Evolutionary conservation across 2,329 filamentous ascomycete species (phyloP).

Genomic region (Talaromyces sp.): DNA sequence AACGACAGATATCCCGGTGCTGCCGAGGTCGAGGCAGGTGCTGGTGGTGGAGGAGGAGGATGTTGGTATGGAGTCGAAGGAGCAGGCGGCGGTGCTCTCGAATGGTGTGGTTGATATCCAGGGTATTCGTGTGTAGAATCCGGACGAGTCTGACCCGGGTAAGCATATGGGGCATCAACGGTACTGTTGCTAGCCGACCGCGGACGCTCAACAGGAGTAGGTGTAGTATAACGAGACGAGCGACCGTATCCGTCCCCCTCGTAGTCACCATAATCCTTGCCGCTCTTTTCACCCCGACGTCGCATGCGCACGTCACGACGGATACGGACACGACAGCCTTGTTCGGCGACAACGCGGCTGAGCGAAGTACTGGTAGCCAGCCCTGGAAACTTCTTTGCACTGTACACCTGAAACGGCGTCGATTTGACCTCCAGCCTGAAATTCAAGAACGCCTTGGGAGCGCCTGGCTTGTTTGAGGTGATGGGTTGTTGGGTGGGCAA

Average conservation of each 20-base stretch:
- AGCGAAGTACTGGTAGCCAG: slow-evolving; percentile 83
- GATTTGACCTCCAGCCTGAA: slow-evolving; percentile 91
- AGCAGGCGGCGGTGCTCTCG: slow-evolving; percentile 30
- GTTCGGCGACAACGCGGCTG: slow-evolving; percentile 89
- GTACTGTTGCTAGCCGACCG: slow-evolving; percentile 61
- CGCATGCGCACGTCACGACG: slow-evolving; percentile 91
- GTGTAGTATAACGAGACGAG: slow-evolving; percentile 48
- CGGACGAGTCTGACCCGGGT: slow-evolving; percentile 46
- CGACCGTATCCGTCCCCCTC: slow-evolving; percentile 55
- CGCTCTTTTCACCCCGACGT: slow-evolving; percentile 70
- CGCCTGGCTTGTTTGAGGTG: slow-evolving; percentile 38
- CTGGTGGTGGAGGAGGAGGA: slow-evolving; percentile 33
- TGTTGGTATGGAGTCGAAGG: slow-evolving; percentile 29
- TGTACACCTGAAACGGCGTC: slow-evolving; percentile 80
- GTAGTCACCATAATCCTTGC: slow-evolving; percentile 67
- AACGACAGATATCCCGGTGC: slow-evolving; percentile 39
- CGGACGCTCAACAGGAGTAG: slow-evolving; percentile 54
- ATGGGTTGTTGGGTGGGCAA: slow-evolving; percentile 37
- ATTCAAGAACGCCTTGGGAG: slow-evolving; percentile 63
- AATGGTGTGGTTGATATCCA: slow-evolving; percentile 11
- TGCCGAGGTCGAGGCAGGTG: slow-evolving; percentile 37
- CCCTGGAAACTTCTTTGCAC: slow-evolving; percentile 97
- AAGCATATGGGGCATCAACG: slow-evolving; percentile 47
- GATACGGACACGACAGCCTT: slow-evolving; percentile 94
- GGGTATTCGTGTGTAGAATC: slow-evolving; percentile 48